Evolutionary conservation across 345 rosid genomes (phyloP).

Genomic region (Passiflora organensis): DNA sequence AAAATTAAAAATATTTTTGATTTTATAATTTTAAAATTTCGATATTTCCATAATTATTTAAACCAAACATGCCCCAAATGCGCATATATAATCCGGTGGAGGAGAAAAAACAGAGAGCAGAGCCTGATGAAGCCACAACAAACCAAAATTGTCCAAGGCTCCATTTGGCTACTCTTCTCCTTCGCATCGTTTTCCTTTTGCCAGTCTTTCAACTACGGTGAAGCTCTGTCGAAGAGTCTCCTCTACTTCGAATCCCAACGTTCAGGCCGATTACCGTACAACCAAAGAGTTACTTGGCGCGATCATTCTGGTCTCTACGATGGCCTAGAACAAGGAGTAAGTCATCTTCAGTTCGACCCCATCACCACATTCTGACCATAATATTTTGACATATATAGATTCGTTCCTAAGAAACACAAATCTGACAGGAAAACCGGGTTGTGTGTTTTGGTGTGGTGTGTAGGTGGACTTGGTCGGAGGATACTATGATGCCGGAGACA

Average conservation of each 20-base stretch:
- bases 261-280: conserved; percentile 83
- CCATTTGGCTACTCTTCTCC: not conserved
- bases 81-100: too few species aligned
- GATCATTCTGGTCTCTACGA: conserved; percentile 91
- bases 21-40: too few species aligned
- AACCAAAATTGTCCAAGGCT: not conserved
- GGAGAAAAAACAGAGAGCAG: not conserved
- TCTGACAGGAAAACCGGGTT: too few species aligned
- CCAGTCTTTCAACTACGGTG: conserved; percentile 46
- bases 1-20: too few species aligned
- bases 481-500: conserved; percentile 92
- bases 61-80: too few species aligned
- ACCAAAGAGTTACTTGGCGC: conserved; percentile 86
- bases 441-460: not conserved
- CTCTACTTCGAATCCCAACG: conserved; percentile 91
- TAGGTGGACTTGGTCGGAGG: conserved; percentile 95
- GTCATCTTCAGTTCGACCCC: conserved; percentile 10
- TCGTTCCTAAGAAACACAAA: too few species aligned
- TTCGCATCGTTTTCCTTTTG: not conserved
- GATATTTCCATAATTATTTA: too few species aligned
- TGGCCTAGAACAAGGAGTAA: conserved; percentile 90
- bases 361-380: too few species aligned
- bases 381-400: too few species aligned
- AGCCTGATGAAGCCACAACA: not conserved
- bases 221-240: conserved; percentile 80